Percentiles rank a stretch among this genome's conserved stretches.
phyloP scores from a whole-genome alignment of 2,329 filamentous ascomycete genomes.

The Didymella keratinophila region DNA sequence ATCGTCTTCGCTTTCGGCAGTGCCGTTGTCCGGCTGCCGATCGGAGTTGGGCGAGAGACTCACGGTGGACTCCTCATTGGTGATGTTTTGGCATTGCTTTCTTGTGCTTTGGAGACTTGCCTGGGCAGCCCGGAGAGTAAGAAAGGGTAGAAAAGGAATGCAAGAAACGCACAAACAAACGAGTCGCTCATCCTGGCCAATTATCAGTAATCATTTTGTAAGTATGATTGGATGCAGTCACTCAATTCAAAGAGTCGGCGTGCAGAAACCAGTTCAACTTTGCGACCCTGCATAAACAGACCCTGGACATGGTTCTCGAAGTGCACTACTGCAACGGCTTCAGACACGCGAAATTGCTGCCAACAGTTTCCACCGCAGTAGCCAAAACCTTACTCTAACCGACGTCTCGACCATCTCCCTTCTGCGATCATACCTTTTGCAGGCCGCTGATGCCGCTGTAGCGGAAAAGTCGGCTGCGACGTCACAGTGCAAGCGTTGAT shows the following conservation, averaged over 20 bases:
- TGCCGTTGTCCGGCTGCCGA: conserved; percentile 1
- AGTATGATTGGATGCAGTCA: background rate
- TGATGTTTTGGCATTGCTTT: background rate
- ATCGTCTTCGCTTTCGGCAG: background rate
- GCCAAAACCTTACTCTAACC: background rate
- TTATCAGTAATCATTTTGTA: background rate
- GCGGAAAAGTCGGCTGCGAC: background rate
- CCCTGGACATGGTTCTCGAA: background rate
- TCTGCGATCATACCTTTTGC: background rate
- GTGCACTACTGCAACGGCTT: conserved; percentile 6
- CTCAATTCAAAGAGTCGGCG: background rate
- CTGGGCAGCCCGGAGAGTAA: background rate
- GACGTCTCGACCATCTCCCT: background rate
- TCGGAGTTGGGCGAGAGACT: conserved; percentile 1
- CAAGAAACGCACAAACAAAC: background rate
- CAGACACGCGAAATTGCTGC: background rate
- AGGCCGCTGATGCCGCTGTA: background rate
- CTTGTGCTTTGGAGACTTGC: background rate
- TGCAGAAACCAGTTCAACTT: background rate
- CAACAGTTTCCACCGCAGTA: background rate
- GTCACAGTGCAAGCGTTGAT: background rate
- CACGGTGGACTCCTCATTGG: background rate
- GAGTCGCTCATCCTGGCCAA: background rate
- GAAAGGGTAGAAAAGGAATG: too few species aligned
- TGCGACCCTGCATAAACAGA: conserved; percentile 1